Evolutionary conservation across 495 filamentous ascomycete genomes (phyloP).

Genomic region (Penicillium soppii): DNA sequence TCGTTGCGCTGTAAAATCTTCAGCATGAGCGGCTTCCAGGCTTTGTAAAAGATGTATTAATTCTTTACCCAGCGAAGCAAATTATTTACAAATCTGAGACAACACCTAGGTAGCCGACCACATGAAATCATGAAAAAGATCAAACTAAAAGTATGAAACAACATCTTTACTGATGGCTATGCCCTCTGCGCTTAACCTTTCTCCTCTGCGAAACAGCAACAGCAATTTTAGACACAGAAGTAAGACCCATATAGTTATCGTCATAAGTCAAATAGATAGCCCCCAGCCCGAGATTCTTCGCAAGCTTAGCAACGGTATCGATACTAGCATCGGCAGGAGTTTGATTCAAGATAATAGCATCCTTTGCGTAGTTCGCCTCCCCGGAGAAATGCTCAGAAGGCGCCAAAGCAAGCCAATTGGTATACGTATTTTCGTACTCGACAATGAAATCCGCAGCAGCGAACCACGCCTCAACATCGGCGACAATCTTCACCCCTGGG

Average conservation of each 20-base stretch:
- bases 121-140: not conserved
- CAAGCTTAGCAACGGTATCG: conserved; percentile 11
- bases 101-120: too few relatives aligned
- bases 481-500: conserved; percentile 16
- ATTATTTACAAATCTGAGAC: too few relatives aligned
- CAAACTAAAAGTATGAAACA: not conserved
- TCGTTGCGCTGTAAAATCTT: too few relatives aligned
- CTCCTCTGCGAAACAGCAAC: conserved; percentile 3
- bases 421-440: conserved; percentile 23
- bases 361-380: conserved; percentile 5
- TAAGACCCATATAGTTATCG: conserved; percentile 13
- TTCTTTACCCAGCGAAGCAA: too few relatives aligned
- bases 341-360: conserved; percentile 20
- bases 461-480: conserved; percentile 15
- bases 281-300: conserved; percentile 19
- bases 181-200: not conserved
- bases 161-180: not conserved
- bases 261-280: conserved; percentile 20
- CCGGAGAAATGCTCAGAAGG: conserved; percentile 10
- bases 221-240: conserved; percentile 13
- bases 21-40: too few relatives aligned
- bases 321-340: conserved; percentile 11
- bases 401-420: conserved; percentile 6
- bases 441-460: conserved; percentile 20
- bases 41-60: too few relatives aligned